Percentiles rank a stretch among this genome's conserved stretches.
These are phyloP conservation scores for Fusarium sp. DNA, from an alignment of 2,329 filamentous ascomycete species.

Conservation along the genomic window DNA sequence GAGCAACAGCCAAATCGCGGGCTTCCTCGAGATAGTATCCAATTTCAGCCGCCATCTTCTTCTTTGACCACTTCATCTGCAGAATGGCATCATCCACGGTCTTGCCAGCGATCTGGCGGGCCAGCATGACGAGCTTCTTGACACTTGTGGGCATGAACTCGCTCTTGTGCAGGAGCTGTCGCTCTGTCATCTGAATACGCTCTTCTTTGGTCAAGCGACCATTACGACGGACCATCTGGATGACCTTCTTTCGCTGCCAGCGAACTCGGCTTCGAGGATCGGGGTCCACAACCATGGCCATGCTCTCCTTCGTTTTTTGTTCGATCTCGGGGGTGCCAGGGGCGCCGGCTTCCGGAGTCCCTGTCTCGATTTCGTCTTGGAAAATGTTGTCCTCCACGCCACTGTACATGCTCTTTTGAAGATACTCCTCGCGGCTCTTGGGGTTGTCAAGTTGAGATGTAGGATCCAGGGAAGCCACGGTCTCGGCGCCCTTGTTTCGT, in stretches of 20 bases:
- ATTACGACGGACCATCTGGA: conserved; percentile 76
- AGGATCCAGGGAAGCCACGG: conserved; percentile 42
- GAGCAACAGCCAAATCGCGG: conserved; percentile 81
- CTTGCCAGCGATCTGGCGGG: conserved; percentile 92
- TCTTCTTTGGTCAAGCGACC: conserved; percentile 67
- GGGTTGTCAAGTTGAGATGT: conserved; percentile 57
- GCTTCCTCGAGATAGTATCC: conserved; percentile 83
- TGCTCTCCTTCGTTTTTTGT: conserved; percentile 59
- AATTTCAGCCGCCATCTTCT: conserved; percentile 88
- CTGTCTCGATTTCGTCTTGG: conserved; percentile 66
- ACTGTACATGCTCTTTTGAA: conserved; percentile 54
- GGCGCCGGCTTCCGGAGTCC: conserved; percentile 30
- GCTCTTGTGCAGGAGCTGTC: conserved; percentile 68
- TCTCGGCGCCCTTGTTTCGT: conserved; percentile 49
- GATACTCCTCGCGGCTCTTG: conserved; percentile 56
- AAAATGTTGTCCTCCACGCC: conserved; percentile 69
- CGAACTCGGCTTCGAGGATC: conserved; percentile 75
- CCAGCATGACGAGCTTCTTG: conserved; percentile 91
- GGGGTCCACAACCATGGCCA: conserved; percentile 78
- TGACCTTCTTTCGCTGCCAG: conserved; percentile 87
- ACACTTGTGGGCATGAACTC: conserved; percentile 82
- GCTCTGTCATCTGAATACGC: conserved; percentile 73
- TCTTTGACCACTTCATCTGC: conserved; percentile 96
- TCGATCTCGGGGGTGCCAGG: conserved; percentile 50
- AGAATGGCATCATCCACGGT: conserved; percentile 91